Percentiles rank a stretch among this genome's conserved stretches.
Conservation (phyloP, 352 stramenopile genomes). For the Pythium apleroticum region DNA sequence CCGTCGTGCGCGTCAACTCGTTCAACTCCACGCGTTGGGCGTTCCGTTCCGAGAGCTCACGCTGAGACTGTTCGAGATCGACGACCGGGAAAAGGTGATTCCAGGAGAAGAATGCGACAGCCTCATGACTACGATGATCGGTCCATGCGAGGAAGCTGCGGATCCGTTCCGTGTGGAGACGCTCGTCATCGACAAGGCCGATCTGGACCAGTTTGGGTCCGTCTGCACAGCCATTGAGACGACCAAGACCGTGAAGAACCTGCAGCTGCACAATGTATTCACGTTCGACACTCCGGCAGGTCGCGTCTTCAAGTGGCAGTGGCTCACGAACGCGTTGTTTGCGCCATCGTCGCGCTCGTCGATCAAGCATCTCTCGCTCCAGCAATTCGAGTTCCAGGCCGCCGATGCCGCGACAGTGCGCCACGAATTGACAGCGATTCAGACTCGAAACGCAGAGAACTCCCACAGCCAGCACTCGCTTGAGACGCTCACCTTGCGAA, state of each 20-base stretch:
- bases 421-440: not conserved
- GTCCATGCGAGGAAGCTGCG: not conserved
- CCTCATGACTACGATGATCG: not conserved
- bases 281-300: constrained; percentile 5
- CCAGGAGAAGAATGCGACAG: not conserved
- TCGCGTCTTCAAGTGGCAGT: constrained; percentile 13
- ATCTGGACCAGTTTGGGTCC: constrained; percentile 8
- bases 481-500: constrained; percentile 3
- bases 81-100: not conserved
- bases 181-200: constrained; percentile 11
- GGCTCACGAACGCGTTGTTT: constrained; percentile 9
- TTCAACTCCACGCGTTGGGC: constrained; percentile 10
- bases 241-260: constrained; percentile 14
- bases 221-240: constrained; percentile 10
- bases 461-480: not conserved
- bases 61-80: constrained; percentile 11
- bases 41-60: constrained; percentile 9
- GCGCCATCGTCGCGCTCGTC: constrained; percentile 5
- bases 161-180: constrained; percentile 5
- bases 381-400: constrained; percentile 7
- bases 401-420: not conserved
- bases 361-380: constrained; percentile 19
- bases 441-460: not conserved
- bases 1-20: constrained; percentile 9
- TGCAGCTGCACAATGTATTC: constrained; percentile 20